These are phyloP conservation scores for Durio zibethinus DNA, from an alignment of 345 rosid genomes.

Conservation along the genomic window DNA sequence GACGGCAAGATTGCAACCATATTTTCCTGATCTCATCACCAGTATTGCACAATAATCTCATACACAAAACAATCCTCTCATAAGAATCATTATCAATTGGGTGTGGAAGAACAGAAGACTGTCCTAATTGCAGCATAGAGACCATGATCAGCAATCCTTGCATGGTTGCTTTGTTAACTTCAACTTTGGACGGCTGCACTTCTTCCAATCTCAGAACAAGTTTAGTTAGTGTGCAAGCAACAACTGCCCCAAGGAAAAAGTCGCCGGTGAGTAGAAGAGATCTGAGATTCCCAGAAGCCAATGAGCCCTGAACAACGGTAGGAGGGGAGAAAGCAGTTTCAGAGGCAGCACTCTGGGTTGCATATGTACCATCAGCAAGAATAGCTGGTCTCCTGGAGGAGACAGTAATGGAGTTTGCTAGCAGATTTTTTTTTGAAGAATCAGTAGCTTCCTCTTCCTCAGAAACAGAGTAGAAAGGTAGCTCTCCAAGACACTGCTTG, in stretches of 20 bases:
- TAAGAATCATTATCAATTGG: conserved; percentile 91
- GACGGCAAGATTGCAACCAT: conserved; percentile 89
- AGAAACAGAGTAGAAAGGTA: conserved; percentile 56
- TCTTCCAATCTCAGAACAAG: conserved; percentile 91
- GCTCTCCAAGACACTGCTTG: conserved; percentile 78
- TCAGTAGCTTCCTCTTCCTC: conserved; percentile 64
- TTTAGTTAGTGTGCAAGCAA: conserved; percentile 85
- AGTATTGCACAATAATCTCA: conserved; percentile 75
- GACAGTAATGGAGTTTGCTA: conserved; percentile 43
- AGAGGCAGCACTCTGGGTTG: conserved; percentile 79
- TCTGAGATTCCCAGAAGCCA: conserved; percentile 74
- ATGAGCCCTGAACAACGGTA: conserved; percentile 61
- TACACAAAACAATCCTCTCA: conserved; percentile 81
- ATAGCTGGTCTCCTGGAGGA: conserved; percentile 75
- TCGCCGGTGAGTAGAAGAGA: conserved; percentile 91
- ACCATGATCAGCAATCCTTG: conserved; percentile 84
- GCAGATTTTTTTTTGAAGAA: conserved; percentile 46
- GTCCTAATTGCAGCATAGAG: conserved; percentile 92
- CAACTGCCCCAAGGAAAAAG: conserved; percentile 98
- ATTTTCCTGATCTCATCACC: conserved; percentile 76
- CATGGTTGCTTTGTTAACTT: conserved; percentile 61
- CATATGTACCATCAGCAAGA: conserved; percentile 83
- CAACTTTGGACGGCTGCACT: conserved; percentile 76
- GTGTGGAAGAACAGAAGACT: conserved; percentile 79
- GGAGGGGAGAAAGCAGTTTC: conserved; percentile 80